phyloP scores from a whole-genome alignment of 1,139 yeast species.

The Pichia sp. region DNA sequence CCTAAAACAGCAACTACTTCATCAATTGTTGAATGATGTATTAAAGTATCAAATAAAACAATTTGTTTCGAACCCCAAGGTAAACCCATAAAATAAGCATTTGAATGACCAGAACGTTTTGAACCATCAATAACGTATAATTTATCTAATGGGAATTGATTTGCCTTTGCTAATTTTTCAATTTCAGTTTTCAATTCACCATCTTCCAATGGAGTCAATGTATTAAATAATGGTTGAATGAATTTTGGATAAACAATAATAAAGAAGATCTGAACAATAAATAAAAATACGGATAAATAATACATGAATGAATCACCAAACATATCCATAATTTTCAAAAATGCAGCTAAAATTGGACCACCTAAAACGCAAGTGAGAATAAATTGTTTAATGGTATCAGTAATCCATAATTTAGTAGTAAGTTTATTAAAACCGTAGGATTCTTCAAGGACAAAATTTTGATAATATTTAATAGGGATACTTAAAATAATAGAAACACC shows the following conservation, averaged over 20 bases:
- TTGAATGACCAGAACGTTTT: slow-evolving; percentile 90
- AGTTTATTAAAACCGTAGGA: slow-evolving; percentile 87
- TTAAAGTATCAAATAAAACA: slow-evolving; percentile 85
- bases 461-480: slow-evolving; percentile 68
- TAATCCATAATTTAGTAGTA: slow-evolving; percentile 63
- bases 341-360: slow-evolving; percentile 65
- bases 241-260: slow-evolving; percentile 71
- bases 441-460: slow-evolving; percentile 84
- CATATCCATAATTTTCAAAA: slow-evolving; percentile 72
- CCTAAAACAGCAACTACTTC: slow-evolving; percentile 94
- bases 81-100: slow-evolving; percentile 90
- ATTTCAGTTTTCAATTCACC: slow-evolving; percentile 82
- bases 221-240: slow-evolving; percentile 89
- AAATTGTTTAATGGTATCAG: slow-evolving; percentile 62
- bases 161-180: slow-evolving; percentile 67
- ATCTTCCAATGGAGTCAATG: slow-evolving; percentile 80
- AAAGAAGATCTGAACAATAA: slow-evolving; percentile 63
- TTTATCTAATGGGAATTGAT: slow-evolving; percentile 79
- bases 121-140: slow-evolving; percentile 91
- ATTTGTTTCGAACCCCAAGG: slow-evolving; percentile 93
- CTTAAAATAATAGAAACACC: slow-evolving; percentile 46
- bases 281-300: slow-evolving; percentile 67
- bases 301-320: slow-evolving; percentile 77
- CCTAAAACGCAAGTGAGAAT: slow-evolving; percentile 54
- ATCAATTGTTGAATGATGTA: slow-evolving; percentile 65